Conservation (phyloP, 768 basidiomycete species). For the Podaxis sp. region DNA sequence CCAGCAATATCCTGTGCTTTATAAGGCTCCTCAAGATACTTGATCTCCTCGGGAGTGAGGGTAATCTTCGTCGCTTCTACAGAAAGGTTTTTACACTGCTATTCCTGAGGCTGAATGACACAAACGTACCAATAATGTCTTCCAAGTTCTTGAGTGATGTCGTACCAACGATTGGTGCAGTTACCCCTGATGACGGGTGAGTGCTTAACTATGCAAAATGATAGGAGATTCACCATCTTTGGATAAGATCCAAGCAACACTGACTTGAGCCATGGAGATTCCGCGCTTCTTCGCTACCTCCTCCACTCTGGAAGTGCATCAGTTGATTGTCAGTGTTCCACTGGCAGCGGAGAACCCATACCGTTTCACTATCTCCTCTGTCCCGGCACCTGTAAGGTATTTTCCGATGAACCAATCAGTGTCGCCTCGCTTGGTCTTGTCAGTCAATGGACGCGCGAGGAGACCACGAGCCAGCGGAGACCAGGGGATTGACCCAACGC, state of each 20-base stretch:
- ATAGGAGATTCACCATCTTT: slow-evolving; percentile 31
- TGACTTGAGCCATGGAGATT: slow-evolving; percentile 55
- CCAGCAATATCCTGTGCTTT: not conserved
- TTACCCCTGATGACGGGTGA: slow-evolving; percentile 31
- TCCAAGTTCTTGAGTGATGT: slow-evolving; percentile 49
- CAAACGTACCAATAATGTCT: slow-evolving; percentile 44
- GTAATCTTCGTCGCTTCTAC: not conserved
- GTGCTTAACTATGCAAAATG: not conserved
- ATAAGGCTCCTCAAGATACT: slow-evolving; percentile 1
- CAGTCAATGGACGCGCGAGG: slow-evolving; percentile 41
- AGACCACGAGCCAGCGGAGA: slow-evolving; percentile 55
- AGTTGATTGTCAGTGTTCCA: not conserved
- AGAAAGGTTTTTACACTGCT: not conserved
- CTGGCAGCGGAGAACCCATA: slow-evolving; percentile 3
- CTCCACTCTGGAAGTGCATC: slow-evolving; percentile 40
- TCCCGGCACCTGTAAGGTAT: slow-evolving; percentile 24
- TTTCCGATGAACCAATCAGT: slow-evolving; percentile 30
- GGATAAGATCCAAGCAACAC: slow-evolving; percentile 49
- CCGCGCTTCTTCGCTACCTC: slow-evolving; percentile 51
- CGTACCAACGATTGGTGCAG: slow-evolving; percentile 58
- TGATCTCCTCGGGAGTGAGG: not conserved
- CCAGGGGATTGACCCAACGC: slow-evolving; percentile 60
- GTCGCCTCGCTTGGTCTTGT: slow-evolving; percentile 38
- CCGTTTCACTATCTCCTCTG: slow-evolving; percentile 40
- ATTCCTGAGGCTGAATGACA: not conserved